phyloP scores from a whole-genome alignment of 768 basidiomycete species.

The Boletus edulis region DNA sequence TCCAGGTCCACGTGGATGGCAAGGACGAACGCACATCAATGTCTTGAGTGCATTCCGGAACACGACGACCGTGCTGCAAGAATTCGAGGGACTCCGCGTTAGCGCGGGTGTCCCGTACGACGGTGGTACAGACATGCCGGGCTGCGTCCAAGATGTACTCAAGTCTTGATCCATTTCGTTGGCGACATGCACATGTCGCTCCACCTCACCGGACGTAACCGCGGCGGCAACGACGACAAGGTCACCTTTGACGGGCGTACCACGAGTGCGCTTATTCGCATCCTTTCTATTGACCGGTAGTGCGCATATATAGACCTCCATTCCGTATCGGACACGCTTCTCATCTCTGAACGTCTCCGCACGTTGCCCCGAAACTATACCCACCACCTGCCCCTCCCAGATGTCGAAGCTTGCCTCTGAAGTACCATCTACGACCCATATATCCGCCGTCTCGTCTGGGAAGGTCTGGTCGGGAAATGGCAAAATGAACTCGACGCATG shows the following conservation, averaged over 20 bases:
- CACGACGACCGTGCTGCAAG: conserved; percentile 59
- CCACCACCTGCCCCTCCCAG: conserved; percentile 60
- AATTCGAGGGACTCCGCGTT: conserved; percentile 35
- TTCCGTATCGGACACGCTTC: conserved; percentile 79
- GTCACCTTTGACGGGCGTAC: conserved; percentile 69
- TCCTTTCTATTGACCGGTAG: no score
- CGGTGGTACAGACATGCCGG: conserved; percentile 19
- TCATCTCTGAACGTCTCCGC: conserved; percentile 82
- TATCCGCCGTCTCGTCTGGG: conserved; percentile 83
- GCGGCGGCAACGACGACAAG: conserved; percentile 82
- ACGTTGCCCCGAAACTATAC: conserved; percentile 75
- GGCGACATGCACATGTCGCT: conserved; percentile 95
- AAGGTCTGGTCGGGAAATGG: conserved; percentile 57
- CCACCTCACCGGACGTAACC: conserved; percentile 83
- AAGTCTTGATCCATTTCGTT: conserved; percentile 92
- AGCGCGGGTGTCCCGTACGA: not conserved
- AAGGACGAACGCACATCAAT: conserved; percentile 52
- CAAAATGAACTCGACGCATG: not conserved
- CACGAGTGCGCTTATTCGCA: conserved; percentile 53
- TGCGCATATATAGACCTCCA: conserved; percentile 58
- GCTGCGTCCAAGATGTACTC: conserved; percentile 69
- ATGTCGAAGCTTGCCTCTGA: conserved; percentile 64
- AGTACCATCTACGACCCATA: conserved; percentile 86
- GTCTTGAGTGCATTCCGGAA: conserved; percentile 80
- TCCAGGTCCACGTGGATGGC: conserved; percentile 76